phyloP scores from a whole-genome alignment of 306 rosid species.

The Cicer yamashitae region DNA sequence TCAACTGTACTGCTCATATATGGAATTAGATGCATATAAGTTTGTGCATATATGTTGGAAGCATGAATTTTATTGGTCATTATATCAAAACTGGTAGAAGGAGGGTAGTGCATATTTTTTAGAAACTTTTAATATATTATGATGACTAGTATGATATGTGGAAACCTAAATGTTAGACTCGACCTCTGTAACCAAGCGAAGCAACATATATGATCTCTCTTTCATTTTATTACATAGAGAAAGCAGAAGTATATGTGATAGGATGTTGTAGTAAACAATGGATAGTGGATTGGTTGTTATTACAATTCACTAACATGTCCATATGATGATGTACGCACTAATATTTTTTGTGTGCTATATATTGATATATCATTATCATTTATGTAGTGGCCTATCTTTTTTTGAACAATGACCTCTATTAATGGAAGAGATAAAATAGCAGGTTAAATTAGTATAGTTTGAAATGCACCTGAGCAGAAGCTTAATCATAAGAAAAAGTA shows the following conservation, averaged over 20 bases:
- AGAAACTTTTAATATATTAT: background rate
- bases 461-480: too few relatives aligned
- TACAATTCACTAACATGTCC: too few relatives aligned
- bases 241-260: background rate
- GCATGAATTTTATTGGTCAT: background rate
- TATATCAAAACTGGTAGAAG: background rate
- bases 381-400: too few relatives aligned
- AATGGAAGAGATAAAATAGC: too few relatives aligned
- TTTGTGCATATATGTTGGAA: background rate
- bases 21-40: background rate
- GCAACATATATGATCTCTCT: background rate
- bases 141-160: background rate
- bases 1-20: background rate
- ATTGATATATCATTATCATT: too few relatives aligned
- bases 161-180: background rate
- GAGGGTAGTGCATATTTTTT: background rate
- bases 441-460: too few relatives aligned
- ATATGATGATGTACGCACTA: too few relatives aligned
- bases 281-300: background rate
- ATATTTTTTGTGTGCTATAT: too few relatives aligned
- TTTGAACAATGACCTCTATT: too few relatives aligned
- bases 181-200: slow-evolving; percentile 14
- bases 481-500: too few relatives aligned
- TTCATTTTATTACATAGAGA: background rate
- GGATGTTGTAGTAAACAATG: background rate